A percentile compares a stretch with the other conserved stretches of the same genome.
Evolutionary conservation across 2,329 filamentous ascomycete species (phyloP).

Genomic region (Fusarium vanettenii): DNA sequence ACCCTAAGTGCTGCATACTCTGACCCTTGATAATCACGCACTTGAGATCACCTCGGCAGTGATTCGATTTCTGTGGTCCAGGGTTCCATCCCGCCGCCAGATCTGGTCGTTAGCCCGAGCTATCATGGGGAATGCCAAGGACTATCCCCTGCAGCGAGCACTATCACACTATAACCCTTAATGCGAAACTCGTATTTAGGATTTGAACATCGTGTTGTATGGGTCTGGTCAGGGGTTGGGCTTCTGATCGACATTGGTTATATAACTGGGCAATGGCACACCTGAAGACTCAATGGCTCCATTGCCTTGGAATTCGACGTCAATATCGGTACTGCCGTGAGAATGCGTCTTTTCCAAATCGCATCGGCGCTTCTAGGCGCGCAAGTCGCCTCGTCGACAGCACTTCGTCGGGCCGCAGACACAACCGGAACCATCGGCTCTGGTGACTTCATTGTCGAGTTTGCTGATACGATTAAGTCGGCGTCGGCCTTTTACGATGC

Average conservation of each 20-base stretch:
- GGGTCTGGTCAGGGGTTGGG: background rate
- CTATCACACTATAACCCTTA: background rate
- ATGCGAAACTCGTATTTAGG: background rate
- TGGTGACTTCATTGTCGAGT: background rate
- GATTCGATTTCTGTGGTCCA: background rate
- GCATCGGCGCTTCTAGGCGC: background rate
- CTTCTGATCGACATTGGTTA: background rate
- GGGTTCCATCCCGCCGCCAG: background rate
- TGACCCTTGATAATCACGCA: background rate
- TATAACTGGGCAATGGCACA: background rate
- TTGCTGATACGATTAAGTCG: background rate
- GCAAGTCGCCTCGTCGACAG: background rate
- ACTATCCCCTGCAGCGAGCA: background rate
- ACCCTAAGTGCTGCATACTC: background rate
- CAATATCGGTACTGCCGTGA: background rate
- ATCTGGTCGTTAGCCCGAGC: background rate
- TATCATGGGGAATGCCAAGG: background rate
- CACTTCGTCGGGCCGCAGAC: background rate
- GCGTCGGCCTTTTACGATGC: background rate
- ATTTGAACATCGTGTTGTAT: background rate
- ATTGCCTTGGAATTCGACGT: background rate
- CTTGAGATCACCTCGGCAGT: background rate
- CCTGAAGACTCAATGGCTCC: rapidly evolving
- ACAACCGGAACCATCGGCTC: background rate
- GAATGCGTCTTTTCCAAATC: background rate